Evolutionary conservation across 2,329 filamentous ascomycete genomes (phyloP).

Genomic region (Trematosphaeria pertusa): DNA sequence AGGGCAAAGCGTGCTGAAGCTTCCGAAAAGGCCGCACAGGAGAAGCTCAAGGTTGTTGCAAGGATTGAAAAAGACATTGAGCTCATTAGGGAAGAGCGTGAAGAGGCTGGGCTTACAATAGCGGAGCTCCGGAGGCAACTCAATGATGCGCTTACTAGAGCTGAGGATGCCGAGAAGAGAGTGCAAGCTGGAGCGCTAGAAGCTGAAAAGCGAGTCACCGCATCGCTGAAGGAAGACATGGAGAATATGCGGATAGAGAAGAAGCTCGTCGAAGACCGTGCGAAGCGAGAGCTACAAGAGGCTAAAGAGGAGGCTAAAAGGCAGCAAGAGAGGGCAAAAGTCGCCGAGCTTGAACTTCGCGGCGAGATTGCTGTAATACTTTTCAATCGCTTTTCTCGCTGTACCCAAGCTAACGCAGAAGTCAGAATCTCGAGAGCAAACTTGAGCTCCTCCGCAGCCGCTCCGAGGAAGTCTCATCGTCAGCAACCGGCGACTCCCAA

Average conservation of each 20-base stretch:
- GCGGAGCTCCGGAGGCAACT: conserved; percentile 73
- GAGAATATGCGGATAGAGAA: conserved; percentile 75
- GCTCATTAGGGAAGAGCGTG: conserved; percentile 66
- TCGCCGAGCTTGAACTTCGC: conserved; percentile 78
- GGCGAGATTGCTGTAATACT: conserved; percentile 68
- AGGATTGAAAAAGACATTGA: conserved; percentile 66
- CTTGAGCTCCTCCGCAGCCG: conserved; percentile 84
- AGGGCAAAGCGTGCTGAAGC: conserved; percentile 67
- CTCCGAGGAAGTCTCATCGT: conserved; percentile 88
- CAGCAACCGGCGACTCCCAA: conserved; percentile 80
- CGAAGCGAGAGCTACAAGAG: conserved; percentile 72
- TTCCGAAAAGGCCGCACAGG: conserved; percentile 62
- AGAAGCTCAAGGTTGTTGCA: conserved; percentile 60
- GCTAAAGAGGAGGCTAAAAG: conserved; percentile 75
- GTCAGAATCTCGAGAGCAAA: conserved; percentile 81
- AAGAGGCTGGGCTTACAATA: conserved; percentile 69
- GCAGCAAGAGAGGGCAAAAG: conserved; percentile 72
- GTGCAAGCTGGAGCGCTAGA: conserved; percentile 72
- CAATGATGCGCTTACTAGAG: conserved; percentile 70
- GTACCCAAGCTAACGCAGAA: conserved; percentile 26
- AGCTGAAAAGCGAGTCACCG: conserved; percentile 64
- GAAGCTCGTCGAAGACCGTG: conserved; percentile 73
- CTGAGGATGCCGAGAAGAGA: conserved; percentile 71
- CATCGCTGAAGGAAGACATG: conserved; percentile 69
- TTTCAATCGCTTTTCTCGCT: neutral